phyloP scores from a whole-genome alignment of 192 early-diverging fungal genomes.

The Backusella australiensis region DNA sequence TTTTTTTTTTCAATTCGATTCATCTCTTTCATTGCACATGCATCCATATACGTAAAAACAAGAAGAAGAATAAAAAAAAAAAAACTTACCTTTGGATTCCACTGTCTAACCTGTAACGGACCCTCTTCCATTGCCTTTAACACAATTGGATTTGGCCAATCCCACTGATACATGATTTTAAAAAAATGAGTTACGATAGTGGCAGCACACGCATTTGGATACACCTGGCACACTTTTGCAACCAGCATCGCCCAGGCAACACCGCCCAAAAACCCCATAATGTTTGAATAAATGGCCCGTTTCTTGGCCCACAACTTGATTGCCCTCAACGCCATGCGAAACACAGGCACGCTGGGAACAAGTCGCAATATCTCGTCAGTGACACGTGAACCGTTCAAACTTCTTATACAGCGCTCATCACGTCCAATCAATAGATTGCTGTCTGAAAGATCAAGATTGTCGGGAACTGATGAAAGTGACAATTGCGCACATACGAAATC shows the following conservation, averaged over 20 bases:
- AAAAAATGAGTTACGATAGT: slow-evolving; percentile 90
- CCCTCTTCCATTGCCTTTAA: slow-evolving; percentile 91
- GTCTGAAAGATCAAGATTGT: slow-evolving; percentile 83
- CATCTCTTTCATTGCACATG: neutral
- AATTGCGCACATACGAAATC: slow-evolving; percentile 92
- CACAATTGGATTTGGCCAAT: slow-evolving; percentile 91
- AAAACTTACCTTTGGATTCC: slow-evolving; percentile 79
- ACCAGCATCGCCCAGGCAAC: slow-evolving; percentile 98
- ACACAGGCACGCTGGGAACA: slow-evolving; percentile 89
- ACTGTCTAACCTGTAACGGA: slow-evolving; percentile 82
- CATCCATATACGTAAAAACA: neutral
- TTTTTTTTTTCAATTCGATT: neutral
- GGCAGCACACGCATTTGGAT: slow-evolving; percentile 89
- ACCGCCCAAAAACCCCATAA: slow-evolving; percentile 98
- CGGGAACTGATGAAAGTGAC: slow-evolving; percentile 66
- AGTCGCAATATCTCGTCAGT: slow-evolving; percentile 95
- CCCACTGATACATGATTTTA: slow-evolving; percentile 83
- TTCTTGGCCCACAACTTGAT: slow-evolving; percentile 97
- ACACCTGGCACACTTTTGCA: slow-evolving; percentile 92
- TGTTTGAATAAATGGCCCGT: slow-evolving; percentile 92
- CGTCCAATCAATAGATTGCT: slow-evolving; percentile 80
- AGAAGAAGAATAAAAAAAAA: neutral
- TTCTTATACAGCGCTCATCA: slow-evolving; percentile 84
- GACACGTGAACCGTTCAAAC: slow-evolving; percentile 95
- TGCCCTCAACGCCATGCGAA: slow-evolving; percentile 86